Evolutionary conservation across 208 protist genomes (phyloP).

Genomic region (Trichomonas gallinae): DNA sequence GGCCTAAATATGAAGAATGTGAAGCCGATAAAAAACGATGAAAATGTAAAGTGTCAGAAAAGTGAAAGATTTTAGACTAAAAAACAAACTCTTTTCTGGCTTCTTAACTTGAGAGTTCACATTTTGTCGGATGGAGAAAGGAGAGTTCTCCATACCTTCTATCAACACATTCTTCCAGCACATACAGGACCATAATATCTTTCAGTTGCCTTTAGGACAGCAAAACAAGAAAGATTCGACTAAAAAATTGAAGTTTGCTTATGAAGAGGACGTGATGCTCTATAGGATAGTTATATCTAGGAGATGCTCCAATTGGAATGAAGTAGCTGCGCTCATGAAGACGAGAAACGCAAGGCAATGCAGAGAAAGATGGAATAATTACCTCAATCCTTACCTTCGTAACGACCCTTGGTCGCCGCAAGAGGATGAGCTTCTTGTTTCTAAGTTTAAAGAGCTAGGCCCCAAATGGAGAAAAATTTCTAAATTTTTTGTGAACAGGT

Average conservation of each 20-base stretch:
- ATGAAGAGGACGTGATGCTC: neutral
- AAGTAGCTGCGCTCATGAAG: neutral
- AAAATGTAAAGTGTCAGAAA: no score
- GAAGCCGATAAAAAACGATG: no score
- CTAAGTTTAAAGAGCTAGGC: neutral
- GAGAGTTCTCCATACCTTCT: neutral
- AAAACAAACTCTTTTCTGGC: neutral
- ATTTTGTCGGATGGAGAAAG: neutral
- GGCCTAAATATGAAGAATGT: no score
- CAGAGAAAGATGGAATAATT: slow-evolving; percentile 1
- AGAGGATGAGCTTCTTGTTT: neutral
- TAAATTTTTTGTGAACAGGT: neutral
- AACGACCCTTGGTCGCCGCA: neutral
- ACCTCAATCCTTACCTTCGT: neutral
- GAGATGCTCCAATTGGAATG: neutral
- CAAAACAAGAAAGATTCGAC: neutral
- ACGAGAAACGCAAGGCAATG: slow-evolving; percentile 7
- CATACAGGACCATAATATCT: neutral
- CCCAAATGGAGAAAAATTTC: neutral
- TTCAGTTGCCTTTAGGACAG: neutral
- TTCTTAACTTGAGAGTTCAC: neutral
- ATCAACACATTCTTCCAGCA: neutral
- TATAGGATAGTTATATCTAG: neutral
- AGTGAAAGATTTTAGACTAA: no score
- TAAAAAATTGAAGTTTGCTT: neutral